phyloP scores from a whole-genome alignment of 2,329 filamentous ascomycete genomes.

The Exophiala sp. region DNA sequence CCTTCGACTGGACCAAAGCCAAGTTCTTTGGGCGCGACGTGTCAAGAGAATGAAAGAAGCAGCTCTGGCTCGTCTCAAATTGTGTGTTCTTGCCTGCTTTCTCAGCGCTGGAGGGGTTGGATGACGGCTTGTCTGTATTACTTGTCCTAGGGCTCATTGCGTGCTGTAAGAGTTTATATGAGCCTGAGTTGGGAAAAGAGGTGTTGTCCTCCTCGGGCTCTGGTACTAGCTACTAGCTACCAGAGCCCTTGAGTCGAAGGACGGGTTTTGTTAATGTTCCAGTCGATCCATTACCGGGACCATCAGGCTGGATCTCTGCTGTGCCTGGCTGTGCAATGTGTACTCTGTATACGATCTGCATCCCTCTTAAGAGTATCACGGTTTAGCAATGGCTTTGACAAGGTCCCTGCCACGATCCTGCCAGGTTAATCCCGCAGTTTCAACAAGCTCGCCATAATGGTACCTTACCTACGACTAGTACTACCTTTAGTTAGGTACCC shows the following conservation, averaged over 20 bases:
- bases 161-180: too few species aligned
- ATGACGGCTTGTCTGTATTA: not conserved
- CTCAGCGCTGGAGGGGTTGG: not conserved
- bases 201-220: not conserved
- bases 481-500: too few species aligned
- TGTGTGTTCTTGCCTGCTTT: not conserved
- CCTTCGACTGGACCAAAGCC: constrained; percentile 94
- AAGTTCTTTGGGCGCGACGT: constrained; percentile 95
- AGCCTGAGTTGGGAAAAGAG: too few species aligned
- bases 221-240: not conserved
- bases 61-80: not conserved
- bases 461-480: too few species aligned
- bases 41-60: constrained; percentile 40
- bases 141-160: not conserved
- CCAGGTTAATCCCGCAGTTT: too few species aligned
- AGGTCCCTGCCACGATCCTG: too few species aligned
- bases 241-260: not conserved
- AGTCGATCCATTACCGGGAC: not conserved
- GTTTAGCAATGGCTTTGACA: too few species aligned
- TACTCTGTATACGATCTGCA: too few species aligned
- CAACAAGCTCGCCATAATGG: too few species aligned
- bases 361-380: too few species aligned
- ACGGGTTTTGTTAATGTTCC: not conserved
- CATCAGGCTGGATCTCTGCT: not conserved
- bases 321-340: too few species aligned